These are phyloP conservation scores for Cladosporium sp. DNA, from an alignment of 2,329 filamentous ascomycete species.

Conservation along the genomic window DNA sequence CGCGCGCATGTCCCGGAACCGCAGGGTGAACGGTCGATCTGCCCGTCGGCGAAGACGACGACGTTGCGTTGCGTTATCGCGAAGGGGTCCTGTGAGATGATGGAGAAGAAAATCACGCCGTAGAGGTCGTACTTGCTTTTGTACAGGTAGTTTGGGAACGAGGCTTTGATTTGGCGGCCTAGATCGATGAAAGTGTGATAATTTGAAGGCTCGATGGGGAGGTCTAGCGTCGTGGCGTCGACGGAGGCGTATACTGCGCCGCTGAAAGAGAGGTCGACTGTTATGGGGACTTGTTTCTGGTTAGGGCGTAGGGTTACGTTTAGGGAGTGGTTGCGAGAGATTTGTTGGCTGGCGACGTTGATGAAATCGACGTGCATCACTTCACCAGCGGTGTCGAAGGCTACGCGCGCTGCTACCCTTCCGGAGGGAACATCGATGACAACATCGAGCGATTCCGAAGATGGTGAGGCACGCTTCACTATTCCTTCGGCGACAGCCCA, in stretches of 20 bases:
- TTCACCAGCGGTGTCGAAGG: neutral
- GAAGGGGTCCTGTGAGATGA: neutral
- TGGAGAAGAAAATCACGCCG: slow-evolving; percentile 20
- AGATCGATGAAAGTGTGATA: slow-evolving; percentile 18
- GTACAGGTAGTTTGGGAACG: neutral
- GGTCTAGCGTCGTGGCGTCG: neutral
- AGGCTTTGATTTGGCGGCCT: slow-evolving; percentile 15
- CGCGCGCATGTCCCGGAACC: slow-evolving; percentile 36
- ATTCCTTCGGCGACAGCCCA: slow-evolving; percentile 36
- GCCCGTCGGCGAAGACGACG: slow-evolving; percentile 42
- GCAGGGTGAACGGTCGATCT: slow-evolving; percentile 49
- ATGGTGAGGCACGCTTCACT: neutral
- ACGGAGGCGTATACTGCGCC: slow-evolving; percentile 20
- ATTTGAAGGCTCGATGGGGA: slow-evolving; percentile 12
- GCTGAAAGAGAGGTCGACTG: slow-evolving; percentile 18
- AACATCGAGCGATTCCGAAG: neutral
- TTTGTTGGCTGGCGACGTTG: slow-evolving; percentile 21
- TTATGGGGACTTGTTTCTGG: neutral
- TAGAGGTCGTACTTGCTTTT: slow-evolving; percentile 17
- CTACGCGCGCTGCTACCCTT: slow-evolving; percentile 13
- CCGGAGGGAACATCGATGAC: slow-evolving; percentile 22
- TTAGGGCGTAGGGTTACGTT: neutral
- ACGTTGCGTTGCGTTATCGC: slow-evolving; percentile 20
- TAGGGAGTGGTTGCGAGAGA: neutral
- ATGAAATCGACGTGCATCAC: slow-evolving; percentile 19